phyloP scores from a whole-genome alignment of 1,284 basidiomycete genomes.

The Ustilago xerochloae region DNA sequence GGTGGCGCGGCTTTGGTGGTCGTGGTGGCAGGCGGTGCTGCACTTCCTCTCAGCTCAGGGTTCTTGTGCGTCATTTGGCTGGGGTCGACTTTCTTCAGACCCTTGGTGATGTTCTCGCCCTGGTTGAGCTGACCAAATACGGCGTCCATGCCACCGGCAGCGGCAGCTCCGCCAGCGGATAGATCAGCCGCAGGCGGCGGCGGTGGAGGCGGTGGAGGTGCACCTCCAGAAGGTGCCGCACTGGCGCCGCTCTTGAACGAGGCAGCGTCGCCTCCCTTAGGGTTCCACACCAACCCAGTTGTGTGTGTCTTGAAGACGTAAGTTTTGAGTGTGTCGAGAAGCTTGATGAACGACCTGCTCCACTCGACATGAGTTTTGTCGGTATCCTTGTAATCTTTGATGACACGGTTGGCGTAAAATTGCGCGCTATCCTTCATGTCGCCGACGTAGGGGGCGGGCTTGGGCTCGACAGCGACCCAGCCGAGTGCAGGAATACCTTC shows the following conservation, averaged over 20 bases:
- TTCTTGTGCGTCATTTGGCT: conserved; percentile 99
- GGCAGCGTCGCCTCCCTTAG: conserved; percentile 69
- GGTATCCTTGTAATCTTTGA: conserved; percentile 88
- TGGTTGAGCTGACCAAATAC: conserved; percentile 94
- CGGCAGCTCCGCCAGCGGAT: conserved; percentile 68
- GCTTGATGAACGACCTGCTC: conserved; percentile 78
- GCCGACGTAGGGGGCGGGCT: conserved; percentile 83
- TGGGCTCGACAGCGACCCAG: conserved; percentile 86
- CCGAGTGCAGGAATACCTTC: conserved; percentile 87
- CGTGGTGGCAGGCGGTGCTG: neutral
- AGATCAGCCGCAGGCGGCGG: conserved; percentile 69
- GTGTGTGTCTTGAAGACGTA: conserved; percentile 90
- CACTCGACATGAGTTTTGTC: conserved; percentile 90
- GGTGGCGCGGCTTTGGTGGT: conserved; percentile 51
- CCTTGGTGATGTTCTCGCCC: conserved; percentile 88
- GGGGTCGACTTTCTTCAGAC: conserved; percentile 90
- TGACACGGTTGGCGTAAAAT: conserved; percentile 90
- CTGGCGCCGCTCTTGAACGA: conserved; percentile 45
- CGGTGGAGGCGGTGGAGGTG: conserved; percentile 71
- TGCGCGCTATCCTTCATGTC: conserved; percentile 88
- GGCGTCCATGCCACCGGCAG: conserved; percentile 76
- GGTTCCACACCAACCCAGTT: conserved; percentile 90
- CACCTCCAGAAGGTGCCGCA: conserved; percentile 74
- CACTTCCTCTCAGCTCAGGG: conserved; percentile 77
- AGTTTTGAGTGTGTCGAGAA: conserved; percentile 82